Evolutionary conservation across 768 basidiomycete genomes (phyloP), one percentile per base, ranked within the genome.

Genomic region (Russula abietina): DNA sequence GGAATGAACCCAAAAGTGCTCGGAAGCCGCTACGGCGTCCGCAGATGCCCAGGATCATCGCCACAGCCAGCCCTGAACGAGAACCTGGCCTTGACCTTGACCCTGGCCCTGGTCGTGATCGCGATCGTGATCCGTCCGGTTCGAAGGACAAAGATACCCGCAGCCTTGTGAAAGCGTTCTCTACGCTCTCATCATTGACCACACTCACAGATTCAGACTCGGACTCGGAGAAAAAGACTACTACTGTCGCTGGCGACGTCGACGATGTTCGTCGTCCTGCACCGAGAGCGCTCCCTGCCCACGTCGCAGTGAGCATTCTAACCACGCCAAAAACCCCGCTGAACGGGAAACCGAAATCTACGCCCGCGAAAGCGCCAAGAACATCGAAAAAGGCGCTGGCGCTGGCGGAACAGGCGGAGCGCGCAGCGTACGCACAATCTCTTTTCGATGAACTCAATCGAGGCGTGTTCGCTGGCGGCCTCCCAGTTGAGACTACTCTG

Each of bases 371-470:
- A 36, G 62, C 65, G 19, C 67, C 67, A 1, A 61, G 67, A 22
- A 67, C 59, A 17, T 60, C 67, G 0, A 67, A 67, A 46, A 66
- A 67, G 49, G 65, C 65, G 28, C 38, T 41, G 14, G 65, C 57
- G 19, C 59, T 30, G 16, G 65, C 65, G 11, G 61, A 62, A 11
- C 65, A 68, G 30, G 50, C 61, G 12, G 65, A 67, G 36, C 65
- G 65, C 33, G 61, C 62, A 4, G 49, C 55, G 2, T 68, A 68
- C 22, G 67, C 67, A 14, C 61, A 58, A 22, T 56, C 59, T 9
- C 61, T 68, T 11, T 68, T 68, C 19, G 58, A 57, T 12, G 67
- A 68, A n/a, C 61, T 68, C 28, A 68, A 68, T 32, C 28, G 48
- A 32, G 51, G 30, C 22, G 65, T 66, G 24, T 68, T 68, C 22